phyloP scores from a whole-genome alignment of 306 rosid species.

The Dryas alaskensis region DNA sequence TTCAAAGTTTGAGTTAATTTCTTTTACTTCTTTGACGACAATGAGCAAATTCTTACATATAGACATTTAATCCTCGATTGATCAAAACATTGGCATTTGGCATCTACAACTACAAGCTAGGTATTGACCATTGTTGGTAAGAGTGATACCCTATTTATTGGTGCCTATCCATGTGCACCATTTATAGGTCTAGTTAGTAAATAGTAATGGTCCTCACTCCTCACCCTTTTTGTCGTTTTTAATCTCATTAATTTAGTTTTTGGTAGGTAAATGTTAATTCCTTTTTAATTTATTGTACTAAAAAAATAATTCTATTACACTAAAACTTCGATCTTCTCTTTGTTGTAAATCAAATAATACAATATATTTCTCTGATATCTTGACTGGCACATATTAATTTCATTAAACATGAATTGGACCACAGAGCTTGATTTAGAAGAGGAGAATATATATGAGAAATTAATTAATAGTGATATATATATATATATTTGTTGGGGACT shows the following conservation, averaged over 20 bases:
- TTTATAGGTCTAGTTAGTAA: constrained; percentile 6
- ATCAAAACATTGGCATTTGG: not conserved
- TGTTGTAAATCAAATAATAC: too few relatives aligned
- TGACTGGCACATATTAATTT: too few relatives aligned
- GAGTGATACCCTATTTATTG: constrained; percentile 2
- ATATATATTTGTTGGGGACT: constrained; percentile 11
- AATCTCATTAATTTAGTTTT: not conserved
- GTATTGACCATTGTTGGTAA: not conserved
- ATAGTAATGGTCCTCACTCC: constrained; percentile 15
- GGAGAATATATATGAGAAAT: not conserved
- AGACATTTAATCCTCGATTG: too few relatives aligned
- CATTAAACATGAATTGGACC: constrained; percentile 22
- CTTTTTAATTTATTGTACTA: too few relatives aligned
- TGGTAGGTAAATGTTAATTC: constrained; percentile 1
- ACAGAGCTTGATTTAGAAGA: constrained; percentile 21
- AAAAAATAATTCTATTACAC: too few relatives aligned
- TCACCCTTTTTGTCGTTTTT: not conserved
- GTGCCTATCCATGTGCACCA: constrained; percentile 27
- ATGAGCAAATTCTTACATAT: not conserved
- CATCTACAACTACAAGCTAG: not conserved
- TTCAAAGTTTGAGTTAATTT: too few relatives aligned
- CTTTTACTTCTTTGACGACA: too few relatives aligned
- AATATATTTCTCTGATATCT: too few relatives aligned
- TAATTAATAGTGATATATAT: not conserved
- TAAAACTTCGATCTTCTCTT: too few relatives aligned